Base-by-base conservation (phyloP, 345 rosid species). In the Linum usitatissimum region DNA sequence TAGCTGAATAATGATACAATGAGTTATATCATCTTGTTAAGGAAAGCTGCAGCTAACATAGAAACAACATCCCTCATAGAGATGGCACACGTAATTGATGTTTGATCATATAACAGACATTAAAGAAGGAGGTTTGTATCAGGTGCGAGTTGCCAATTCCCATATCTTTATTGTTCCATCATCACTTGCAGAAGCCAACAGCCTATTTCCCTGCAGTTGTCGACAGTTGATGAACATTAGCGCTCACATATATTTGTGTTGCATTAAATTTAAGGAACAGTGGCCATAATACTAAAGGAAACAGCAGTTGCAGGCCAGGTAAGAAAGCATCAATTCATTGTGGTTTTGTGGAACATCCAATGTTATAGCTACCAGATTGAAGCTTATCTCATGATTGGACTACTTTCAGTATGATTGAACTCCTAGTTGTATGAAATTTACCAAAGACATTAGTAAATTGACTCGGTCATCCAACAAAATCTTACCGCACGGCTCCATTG, bases 181-280 rank as follows among this genome's bases (percentile, higher is more conserved):
- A 65, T 92, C 98, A 56, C 98, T 81, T 1, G 85, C 81, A 38
- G 97, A 92, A 10, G 97, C 97, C 69, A 92, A 83, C 19, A 87
- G 72, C 48, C 77, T 78, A 40, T 57, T 75, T 53, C 73, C 86
- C 86, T 87, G 85, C 19, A 55, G 8, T 21, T 9, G 21, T 38
- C 6, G 2, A 31, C 63, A 18, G 13, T n/a, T 48, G 18, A 23
- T 42, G 36, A 19, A 15, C 31, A 31, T 49, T 66, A 30, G 42
- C n/a, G 36, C 58, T 12, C 34, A 49, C 28, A 23, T 23, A 23
- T 23, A 2, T 23, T 23, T 23, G 28, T 23, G 28, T 23, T 23
- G 28, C 28, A 23, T 23, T 23, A 40, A 40, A 12, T 40, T 40
- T 7, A 40, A 40, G 48, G 28, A 23, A 23, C 28, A 40, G 48